Conservation (phyloP, 208 protist genomes). For the Borovskyia barvae region DNA sequence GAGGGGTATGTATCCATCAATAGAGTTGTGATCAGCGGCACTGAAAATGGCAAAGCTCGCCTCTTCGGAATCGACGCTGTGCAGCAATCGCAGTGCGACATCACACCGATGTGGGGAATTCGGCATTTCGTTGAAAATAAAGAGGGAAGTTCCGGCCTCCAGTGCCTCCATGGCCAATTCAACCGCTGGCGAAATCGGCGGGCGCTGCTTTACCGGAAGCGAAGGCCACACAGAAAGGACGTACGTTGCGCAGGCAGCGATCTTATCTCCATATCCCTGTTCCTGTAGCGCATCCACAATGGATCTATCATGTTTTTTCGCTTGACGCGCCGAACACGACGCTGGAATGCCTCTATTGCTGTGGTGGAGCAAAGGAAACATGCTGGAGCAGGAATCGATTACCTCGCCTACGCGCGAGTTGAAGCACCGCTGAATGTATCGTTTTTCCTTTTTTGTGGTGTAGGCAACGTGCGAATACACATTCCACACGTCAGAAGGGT, state of each 20-base stretch:
- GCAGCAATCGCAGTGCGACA: slow-evolving; percentile 41
- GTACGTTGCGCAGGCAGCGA: slow-evolving; percentile 26
- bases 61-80: slow-evolving; percentile 35
- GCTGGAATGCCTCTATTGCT: not conserved
- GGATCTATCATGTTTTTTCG: slow-evolving; percentile 3
- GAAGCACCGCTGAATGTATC: slow-evolving; percentile 23
- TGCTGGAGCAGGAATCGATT: slow-evolving; percentile 6
- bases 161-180: slow-evolving; percentile 29
- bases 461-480: slow-evolving; percentile 53
- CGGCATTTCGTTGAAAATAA: slow-evolving; percentile 45
- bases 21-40: slow-evolving; percentile 9
- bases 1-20: slow-evolving; percentile 59
- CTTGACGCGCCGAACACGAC: not conserved
- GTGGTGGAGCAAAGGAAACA: slow-evolving; percentile 8
- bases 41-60: slow-evolving; percentile 57
- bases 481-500: slow-evolving; percentile 40
- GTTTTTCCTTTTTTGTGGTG: slow-evolving; percentile 40
- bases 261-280: slow-evolving; percentile 27
- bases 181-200: slow-evolving; percentile 29
- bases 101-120: slow-evolving; percentile 32
- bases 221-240: slow-evolving; percentile 57
- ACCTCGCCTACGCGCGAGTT: slow-evolving; percentile 14
- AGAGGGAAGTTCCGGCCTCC: slow-evolving; percentile 32
- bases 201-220: slow-evolving; percentile 25
- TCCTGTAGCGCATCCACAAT: not conserved